These are phyloP conservation scores for Aspergillus hiratsukae DNA, from an alignment of 2,329 filamentous ascomycete genomes.

Conservation along the genomic window DNA sequence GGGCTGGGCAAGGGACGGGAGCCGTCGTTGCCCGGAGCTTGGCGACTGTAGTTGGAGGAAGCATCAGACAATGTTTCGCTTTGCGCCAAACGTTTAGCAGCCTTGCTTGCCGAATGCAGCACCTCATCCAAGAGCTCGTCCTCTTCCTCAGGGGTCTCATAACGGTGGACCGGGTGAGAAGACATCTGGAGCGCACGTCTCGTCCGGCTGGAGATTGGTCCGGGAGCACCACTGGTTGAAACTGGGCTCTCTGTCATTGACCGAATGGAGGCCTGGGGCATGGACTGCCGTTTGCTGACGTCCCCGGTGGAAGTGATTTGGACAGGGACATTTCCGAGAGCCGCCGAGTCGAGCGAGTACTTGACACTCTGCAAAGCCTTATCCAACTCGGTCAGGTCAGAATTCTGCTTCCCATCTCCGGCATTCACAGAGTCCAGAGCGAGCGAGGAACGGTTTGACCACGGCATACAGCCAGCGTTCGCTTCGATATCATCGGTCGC, in stretches of 20 bases:
- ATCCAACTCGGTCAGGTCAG: conserved; percentile 58
- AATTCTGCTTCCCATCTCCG: conserved; percentile 42
- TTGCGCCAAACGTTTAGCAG: conserved; percentile 65
- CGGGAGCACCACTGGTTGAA: conserved; percentile 21
- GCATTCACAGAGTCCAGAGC: conserved; percentile 60
- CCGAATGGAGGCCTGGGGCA: conserved; percentile 32
- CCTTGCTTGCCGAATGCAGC: conserved; percentile 69
- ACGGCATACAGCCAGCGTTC: conserved; percentile 86
- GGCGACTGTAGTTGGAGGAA: conserved; percentile 55
- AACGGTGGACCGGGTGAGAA: conserved; percentile 70
- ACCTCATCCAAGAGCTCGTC: conserved; percentile 93
- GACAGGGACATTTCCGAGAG: conserved; percentile 34
- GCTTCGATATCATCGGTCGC: conserved; percentile 85
- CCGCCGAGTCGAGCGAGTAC: conserved; percentile 51
- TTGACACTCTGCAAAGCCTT: conserved; percentile 58
- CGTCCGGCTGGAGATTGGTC: conserved; percentile 72
- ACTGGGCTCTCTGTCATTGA: conserved; percentile 25
- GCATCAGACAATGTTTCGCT: conserved; percentile 28
- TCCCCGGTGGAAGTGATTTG: conserved; percentile 31
- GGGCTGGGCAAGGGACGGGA: conserved; percentile 41
- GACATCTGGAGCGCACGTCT: conserved; percentile 69
- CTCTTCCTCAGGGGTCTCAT: conserved; percentile 93
- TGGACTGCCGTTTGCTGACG: conserved; percentile 35
- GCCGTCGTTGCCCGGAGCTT: conserved; percentile 23
- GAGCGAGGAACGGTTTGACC: conserved; percentile 82